phyloP scores from a whole-genome alignment of 495 filamentous ascomycete species.

The Symbiotaphrina buchneri region DNA sequence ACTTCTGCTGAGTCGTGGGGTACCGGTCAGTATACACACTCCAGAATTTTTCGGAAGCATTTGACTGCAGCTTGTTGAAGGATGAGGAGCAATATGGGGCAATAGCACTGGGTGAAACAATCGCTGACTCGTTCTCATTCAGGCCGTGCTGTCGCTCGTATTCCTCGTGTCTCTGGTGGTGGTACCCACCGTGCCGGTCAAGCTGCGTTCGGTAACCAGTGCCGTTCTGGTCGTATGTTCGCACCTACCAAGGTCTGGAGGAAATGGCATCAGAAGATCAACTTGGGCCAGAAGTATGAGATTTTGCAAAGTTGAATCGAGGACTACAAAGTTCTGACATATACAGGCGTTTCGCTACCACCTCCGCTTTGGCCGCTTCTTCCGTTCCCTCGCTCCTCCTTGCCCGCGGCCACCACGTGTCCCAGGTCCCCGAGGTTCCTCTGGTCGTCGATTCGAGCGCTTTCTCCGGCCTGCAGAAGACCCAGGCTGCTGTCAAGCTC shows the following conservation, averaged over 20 bases:
- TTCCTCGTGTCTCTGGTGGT: conserved; percentile 98
- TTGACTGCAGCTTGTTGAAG: conserved; percentile 2
- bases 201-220: conserved; percentile 99
- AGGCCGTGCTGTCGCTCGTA: conserved; percentile 99
- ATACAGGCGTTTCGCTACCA: conserved; percentile 82
- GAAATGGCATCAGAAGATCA: conserved; percentile 99
- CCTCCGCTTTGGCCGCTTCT: conserved; percentile 90
- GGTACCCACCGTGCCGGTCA: conserved; percentile 99
- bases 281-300: conserved; percentile 78
- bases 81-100: not conserved
- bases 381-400: conserved; percentile 82
- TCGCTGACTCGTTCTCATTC: conserved; percentile 12
- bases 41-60: not conserved
- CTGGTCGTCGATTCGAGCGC: conserved; percentile 80
- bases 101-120: conserved; percentile 3
- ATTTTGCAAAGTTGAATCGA: not conserved
- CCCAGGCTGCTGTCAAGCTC: conserved; percentile 64
- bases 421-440: conserved; percentile 81
- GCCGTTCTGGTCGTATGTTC: conserved; percentile 99
- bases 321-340: conserved; percentile 2
- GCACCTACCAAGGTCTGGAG: conserved; percentile 99
- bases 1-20: conserved; percentile 99
- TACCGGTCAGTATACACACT: conserved; percentile 59
- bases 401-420: conserved; percentile 90
- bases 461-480: conserved; percentile 70